A percentile compares a stretch with the other conserved stretches of the same genome.
phyloP scores from a whole-genome alignment of 2,329 filamentous ascomycete species.

The Calonectria fujianensis region DNA sequence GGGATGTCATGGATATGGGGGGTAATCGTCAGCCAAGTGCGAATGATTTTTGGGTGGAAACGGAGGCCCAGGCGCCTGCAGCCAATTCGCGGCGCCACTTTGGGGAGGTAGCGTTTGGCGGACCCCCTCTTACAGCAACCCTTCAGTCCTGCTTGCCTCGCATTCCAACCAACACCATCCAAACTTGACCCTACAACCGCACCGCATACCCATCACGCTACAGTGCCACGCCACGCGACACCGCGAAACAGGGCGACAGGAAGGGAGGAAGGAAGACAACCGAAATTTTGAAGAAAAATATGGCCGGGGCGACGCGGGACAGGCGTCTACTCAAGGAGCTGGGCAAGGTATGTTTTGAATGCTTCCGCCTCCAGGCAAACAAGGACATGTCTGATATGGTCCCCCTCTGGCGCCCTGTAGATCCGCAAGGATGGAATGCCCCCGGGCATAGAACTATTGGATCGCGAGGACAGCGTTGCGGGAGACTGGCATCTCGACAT shows the following conservation, averaged over 20 bases:
- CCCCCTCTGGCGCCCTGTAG: constrained; percentile 58
- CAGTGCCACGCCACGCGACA: constrained; percentile 7
- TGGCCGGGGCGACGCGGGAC: constrained; percentile 69
- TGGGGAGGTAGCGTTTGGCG: constrained; percentile 21
- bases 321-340: constrained; percentile 78
- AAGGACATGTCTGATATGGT: constrained; percentile 45
- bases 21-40: background rate
- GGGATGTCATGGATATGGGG: constrained; percentile 20
- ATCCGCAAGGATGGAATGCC: constrained; percentile 74
- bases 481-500: constrained; percentile 94
- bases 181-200: constrained; percentile 31
- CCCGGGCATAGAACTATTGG: constrained; percentile 85
- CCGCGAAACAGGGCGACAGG: constrained; percentile 11
- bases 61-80: constrained; percentile 24
- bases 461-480: constrained; percentile 84
- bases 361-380: constrained; percentile 8
- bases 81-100: constrained; percentile 15
- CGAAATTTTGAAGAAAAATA: constrained; percentile 46
- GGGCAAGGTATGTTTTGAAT: constrained; percentile 66
- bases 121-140: constrained; percentile 15
- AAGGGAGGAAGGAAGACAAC: constrained; percentile 9
- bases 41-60: constrained; percentile 23
- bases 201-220: constrained; percentile 21
- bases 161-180: constrained; percentile 27
- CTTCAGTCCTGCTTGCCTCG: constrained; percentile 9